phyloP scores from a whole-genome alignment of 371 early-diverging fungal genomes.

The Globomyces sp. region DNA sequence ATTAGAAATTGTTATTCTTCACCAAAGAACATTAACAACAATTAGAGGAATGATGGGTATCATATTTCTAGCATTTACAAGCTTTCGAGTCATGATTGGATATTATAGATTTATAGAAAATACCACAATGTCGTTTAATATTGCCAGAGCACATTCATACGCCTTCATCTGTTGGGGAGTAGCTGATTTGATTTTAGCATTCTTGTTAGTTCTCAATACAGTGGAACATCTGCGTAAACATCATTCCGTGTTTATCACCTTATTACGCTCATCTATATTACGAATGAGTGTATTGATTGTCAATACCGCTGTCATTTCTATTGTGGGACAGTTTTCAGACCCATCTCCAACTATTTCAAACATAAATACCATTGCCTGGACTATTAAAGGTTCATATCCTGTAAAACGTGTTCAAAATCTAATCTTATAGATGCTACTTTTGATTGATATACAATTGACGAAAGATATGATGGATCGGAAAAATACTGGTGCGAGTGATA shows the following conservation, averaged over 20 bases:
- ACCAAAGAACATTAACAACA: neutral
- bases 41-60: conserved; percentile 17
- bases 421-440: conserved; percentile 9
- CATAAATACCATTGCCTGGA: conserved; percentile 27
- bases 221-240: neutral
- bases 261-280: conserved; percentile 25
- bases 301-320: conserved; percentile 27
- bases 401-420: neutral
- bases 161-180: conserved; percentile 33
- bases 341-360: neutral
- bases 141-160: conserved; percentile 24
- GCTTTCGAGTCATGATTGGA: conserved; percentile 27
- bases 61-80: conserved; percentile 22
- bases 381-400: conserved; percentile 27
- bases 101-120: conserved; percentile 23
- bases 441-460: conserved; percentile 27
- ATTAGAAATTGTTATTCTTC: neutral
- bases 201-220: conserved; percentile 18
- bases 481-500: too few species aligned
- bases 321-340: conserved; percentile 24
- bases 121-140: conserved; percentile 18
- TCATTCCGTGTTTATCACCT: conserved; percentile 13
- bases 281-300: conserved; percentile 22
- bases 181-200: conserved; percentile 30
- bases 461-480: conserved; percentile 3